Evolutionary conservation across 2,329 filamentous ascomycete species (phyloP), one percentile per base, ranked within the genome.

Genomic region (Epichloe coenophiala): DNA sequence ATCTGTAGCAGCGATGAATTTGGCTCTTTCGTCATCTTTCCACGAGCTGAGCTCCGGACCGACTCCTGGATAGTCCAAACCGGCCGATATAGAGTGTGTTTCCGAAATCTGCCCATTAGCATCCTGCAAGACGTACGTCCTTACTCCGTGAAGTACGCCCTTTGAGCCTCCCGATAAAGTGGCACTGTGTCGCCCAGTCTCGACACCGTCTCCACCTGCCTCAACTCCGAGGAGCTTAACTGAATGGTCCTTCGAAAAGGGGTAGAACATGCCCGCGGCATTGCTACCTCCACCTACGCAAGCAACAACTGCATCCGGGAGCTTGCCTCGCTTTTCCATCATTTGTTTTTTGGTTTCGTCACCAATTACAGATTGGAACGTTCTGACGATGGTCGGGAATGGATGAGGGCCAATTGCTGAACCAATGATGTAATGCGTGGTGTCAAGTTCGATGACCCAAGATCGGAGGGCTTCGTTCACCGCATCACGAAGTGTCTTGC

Each of bases 381-480:
- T 96, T 54, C 93, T 84, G 48, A 97, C 93, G 55, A 97, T 97
- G 48, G 88, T 95, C 1, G 93, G 93, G 83, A 96, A 97, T 11
- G 93, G 93, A 66, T 98, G 93, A 45, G 93, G 93, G 0, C 93
- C 93, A 60, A 98, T 98, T 43, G 93, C 93, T 15, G 89, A 96
- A 51, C 93, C 93, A 60, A 98, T 95, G 61, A 97, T 93, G 74
- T 97, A 98, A 75, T 98, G 93, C 0, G 93, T 97, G 17, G 88
- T 94, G 60, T 90, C 83, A 15, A 98, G 85, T 58, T 90, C 79
- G 51, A 90, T 86, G 17, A 98, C 90, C 93, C 93, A 98, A 55
- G 87, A 83, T 44, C 93, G 86, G 62, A 98, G 73, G 19, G 93
- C 90, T 70, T 98, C 91, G 71, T 97, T 97, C 70, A 97, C 91